phyloP scores from a whole-genome alignment of 345 rosid species.

The Eucalyptus victrix region DNA sequence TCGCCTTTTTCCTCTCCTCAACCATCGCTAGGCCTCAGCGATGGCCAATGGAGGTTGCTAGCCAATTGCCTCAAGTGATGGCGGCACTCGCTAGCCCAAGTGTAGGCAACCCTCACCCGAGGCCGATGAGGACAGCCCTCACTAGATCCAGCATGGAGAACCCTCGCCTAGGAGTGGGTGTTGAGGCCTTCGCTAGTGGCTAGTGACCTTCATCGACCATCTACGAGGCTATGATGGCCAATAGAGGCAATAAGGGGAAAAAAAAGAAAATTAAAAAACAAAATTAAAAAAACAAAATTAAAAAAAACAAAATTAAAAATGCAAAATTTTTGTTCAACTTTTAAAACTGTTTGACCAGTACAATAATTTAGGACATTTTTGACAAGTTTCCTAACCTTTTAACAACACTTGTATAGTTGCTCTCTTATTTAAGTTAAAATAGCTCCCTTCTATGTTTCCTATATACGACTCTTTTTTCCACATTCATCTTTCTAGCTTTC shows the following conservation, averaged over 20 bases:
- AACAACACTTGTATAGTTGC: not conserved
- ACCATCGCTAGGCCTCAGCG: accelerated
- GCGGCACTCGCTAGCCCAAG: not conserved
- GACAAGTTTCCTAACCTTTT: not conserved
- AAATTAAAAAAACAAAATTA: too few species aligned
- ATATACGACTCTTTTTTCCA: not conserved
- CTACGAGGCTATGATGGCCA: not conserved
- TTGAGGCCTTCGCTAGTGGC: not conserved
- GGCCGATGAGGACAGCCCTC: accelerated
- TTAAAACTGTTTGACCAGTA: not conserved
- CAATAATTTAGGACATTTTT: not conserved
- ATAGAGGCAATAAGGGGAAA: too few species aligned
- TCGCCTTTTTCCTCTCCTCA: not conserved
- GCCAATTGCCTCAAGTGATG: too few species aligned
- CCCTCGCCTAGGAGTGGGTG: not conserved
- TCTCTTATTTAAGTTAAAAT: too few species aligned
- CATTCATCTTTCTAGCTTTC: not conserved
- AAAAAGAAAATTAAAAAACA: too few species aligned
- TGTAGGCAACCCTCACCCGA: too few species aligned
- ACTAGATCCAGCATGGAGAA: not conserved
- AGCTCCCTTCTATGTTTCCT: not conserved
- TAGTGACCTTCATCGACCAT: not conserved
- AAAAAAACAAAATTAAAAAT: too few species aligned
- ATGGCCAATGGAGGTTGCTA: not conserved
- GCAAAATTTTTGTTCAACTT: too few species aligned